phyloP scores from a whole-genome alignment of 2,329 filamentous ascomycete species.

The Metarhizium sp. region DNA sequence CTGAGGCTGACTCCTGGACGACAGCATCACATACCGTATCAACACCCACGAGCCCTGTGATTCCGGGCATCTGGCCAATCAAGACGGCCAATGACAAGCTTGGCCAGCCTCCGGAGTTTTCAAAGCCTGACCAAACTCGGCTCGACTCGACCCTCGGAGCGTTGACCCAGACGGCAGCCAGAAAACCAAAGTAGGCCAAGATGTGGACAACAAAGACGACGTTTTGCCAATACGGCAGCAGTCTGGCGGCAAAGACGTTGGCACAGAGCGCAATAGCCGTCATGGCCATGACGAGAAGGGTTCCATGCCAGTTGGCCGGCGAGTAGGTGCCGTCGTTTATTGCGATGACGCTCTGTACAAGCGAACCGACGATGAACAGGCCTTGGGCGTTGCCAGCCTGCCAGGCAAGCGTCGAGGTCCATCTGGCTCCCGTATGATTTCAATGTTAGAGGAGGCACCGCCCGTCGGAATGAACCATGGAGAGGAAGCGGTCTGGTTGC shows the following conservation, averaged over 20 bases:
- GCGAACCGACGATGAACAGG: slow-evolving; percentile 7
- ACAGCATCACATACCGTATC: slow-evolving; percentile 5
- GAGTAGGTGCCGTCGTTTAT: slow-evolving; percentile 5
- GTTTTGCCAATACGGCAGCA: slow-evolving; percentile 7
- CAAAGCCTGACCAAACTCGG: slow-evolving; percentile 7
- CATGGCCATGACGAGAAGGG: slow-evolving; percentile 6
- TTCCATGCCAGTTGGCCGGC: slow-evolving; percentile 6
- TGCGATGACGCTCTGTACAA: slow-evolving; percentile 7
- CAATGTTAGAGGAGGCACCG: too few relatives aligned
- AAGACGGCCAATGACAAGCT: slow-evolving; percentile 5
- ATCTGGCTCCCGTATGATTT: not conserved
- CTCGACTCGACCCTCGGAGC: slow-evolving; percentile 3
- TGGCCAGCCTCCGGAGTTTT: slow-evolving; percentile 7
- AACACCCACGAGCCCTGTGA: slow-evolving; percentile 5
- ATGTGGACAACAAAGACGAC: slow-evolving; percentile 5
- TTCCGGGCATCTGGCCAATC: slow-evolving; percentile 9
- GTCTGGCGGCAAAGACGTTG: slow-evolving; percentile 7
- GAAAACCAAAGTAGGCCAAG: slow-evolving; percentile 6
- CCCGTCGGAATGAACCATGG: too few relatives aligned
- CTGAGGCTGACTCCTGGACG: not conserved
- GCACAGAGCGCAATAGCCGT: not conserved
- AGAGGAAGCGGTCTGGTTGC: too few relatives aligned
- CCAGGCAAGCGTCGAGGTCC: slow-evolving; percentile 8
- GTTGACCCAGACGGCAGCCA: slow-evolving; percentile 8
- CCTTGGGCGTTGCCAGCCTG: slow-evolving; percentile 8